A percentile compares a stretch with the other conserved stretches of the same genome.
These are phyloP conservation scores for Dryadomyces quercus-mongolicae DNA, from an alignment of 2,329 filamentous ascomycete species.

Conservation along the genomic window DNA sequence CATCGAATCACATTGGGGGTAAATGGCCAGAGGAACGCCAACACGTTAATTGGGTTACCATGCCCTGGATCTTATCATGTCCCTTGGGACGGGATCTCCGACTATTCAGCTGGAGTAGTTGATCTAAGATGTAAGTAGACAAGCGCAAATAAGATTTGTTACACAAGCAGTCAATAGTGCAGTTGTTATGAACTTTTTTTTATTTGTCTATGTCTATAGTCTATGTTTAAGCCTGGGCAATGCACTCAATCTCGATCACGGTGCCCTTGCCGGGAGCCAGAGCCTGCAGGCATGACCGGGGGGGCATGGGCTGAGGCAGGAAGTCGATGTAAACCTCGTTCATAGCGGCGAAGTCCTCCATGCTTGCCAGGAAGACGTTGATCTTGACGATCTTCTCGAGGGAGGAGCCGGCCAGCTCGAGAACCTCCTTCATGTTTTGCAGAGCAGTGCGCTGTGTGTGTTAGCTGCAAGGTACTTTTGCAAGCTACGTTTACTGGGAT, in stretches of 20 bases:
- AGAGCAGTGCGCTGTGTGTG: slow-evolving; percentile 36
- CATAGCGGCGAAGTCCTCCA: slow-evolving; percentile 50
- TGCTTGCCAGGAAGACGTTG: slow-evolving; percentile 52
- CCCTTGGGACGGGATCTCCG: no score
- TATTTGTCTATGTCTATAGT: neutral
- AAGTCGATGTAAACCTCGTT: slow-evolving; percentile 42
- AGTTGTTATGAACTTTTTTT: neutral
- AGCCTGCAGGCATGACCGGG: slow-evolving; percentile 76
- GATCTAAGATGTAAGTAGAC: no score
- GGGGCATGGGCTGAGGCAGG: slow-evolving; percentile 67
- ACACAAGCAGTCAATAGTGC: neutral
- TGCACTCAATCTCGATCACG: slow-evolving; percentile 81
- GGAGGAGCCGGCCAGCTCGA: slow-evolving; percentile 46
- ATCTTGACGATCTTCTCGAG: slow-evolving; percentile 54
- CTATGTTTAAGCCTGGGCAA: slow-evolving; percentile 44
- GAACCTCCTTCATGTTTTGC: slow-evolving; percentile 45
- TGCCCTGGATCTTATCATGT: no score
- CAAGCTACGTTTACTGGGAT: neutral
- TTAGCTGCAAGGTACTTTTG: no score
- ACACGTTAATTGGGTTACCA: no score
- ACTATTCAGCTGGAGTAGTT: no score
- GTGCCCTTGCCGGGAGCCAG: slow-evolving; percentile 78
- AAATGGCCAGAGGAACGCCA: no score
- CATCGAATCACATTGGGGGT: no score
- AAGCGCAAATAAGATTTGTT: no score